Conservation (phyloP, 2,329 filamentous ascomycete species). For the Triangularia verruculosa region DNA sequence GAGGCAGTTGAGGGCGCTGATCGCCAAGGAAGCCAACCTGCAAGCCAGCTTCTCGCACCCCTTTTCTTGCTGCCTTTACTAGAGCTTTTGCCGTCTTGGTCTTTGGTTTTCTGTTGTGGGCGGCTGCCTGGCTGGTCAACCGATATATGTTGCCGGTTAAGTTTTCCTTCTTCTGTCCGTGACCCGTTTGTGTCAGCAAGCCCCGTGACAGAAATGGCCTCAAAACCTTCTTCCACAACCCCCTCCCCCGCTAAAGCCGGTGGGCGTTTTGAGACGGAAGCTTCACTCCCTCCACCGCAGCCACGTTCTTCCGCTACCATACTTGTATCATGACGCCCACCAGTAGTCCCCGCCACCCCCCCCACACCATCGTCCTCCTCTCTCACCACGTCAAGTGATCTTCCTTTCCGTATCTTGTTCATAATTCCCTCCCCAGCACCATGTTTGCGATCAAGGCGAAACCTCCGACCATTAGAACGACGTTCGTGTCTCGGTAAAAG, state of each 20-base stretch:
- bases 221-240: background rate
- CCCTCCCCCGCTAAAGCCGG: background rate
- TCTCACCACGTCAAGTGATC: background rate
- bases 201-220: background rate
- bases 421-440: background rate
- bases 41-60: background rate
- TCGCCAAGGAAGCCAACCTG: background rate
- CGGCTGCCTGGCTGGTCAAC: background rate
- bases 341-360: background rate
- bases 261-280: background rate
- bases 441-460: background rate
- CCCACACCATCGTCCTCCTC: background rate
- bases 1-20: background rate
- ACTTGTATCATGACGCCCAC: background rate
- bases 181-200: background rate
- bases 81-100: background rate
- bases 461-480: too few relatives aligned
- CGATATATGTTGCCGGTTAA: background rate
- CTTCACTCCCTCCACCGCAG: background rate
- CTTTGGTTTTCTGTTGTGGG: background rate
- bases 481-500: too few relatives aligned
- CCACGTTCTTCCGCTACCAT: background rate
- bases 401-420: background rate
- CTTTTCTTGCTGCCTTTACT: background rate
- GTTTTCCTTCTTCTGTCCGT: background rate